Evolutionary conservation across 352 stramenopile species (phyloP).

Genomic region (Pythium folliculosum): DNA sequence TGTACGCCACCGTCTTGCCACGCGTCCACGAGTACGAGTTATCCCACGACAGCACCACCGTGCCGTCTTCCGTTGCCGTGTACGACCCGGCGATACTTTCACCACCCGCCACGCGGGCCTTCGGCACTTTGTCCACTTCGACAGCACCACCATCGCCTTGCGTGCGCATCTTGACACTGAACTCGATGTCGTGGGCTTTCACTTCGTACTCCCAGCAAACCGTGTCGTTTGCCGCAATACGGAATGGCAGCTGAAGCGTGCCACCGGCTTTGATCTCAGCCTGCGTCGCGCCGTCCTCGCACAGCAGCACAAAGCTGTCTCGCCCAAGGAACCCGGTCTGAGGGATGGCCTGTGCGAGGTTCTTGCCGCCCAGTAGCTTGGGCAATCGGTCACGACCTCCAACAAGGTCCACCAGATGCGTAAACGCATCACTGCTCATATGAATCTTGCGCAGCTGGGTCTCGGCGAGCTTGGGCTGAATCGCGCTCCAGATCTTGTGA

Average conservation of each 20-base stretch:
- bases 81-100: conserved; percentile 53
- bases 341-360: conserved; percentile 50
- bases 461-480: conserved; percentile 62
- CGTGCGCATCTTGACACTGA: conserved; percentile 71
- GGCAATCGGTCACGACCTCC: conserved; percentile 53
- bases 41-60: conserved; percentile 73
- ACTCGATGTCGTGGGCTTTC: conserved; percentile 63
- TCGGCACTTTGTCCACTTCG: conserved; percentile 56
- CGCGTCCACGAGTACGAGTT: conserved; percentile 75
- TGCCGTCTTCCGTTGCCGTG: conserved; percentile 64
- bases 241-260: conserved; percentile 67
- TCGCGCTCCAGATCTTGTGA: conserved; percentile 62
- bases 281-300: conserved; percentile 68
- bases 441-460: conserved; percentile 63
- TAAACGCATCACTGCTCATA: conserved; percentile 53
- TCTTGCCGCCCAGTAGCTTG: conserved; percentile 61
- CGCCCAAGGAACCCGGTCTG: conserved; percentile 64
- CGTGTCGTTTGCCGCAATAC: conserved; percentile 68
- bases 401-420: conserved; percentile 47
- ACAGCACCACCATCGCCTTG: conserved; percentile 67
- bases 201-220: conserved; percentile 80
- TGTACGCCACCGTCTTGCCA: conserved; percentile 72
- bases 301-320: conserved; percentile 65
- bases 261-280: conserved; percentile 65
- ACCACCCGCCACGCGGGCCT: conserved; percentile 39